Conservation (phyloP, 345 rosid genomes). For the Stellera chamaejasme region DNA sequence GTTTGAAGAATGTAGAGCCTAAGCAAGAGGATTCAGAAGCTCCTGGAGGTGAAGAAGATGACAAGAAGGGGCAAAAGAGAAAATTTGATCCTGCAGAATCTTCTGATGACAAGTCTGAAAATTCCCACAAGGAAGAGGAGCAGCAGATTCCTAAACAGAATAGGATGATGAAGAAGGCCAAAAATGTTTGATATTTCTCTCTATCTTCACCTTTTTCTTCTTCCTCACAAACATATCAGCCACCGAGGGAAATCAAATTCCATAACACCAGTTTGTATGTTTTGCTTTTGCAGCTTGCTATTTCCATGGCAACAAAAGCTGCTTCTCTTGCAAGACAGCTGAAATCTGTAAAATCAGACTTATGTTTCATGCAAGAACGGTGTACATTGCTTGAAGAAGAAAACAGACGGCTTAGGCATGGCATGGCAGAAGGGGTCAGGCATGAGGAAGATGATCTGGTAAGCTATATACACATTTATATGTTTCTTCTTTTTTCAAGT, state of each 20-base stretch:
- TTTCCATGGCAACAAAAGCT: constrained; percentile 80
- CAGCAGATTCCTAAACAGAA: constrained; percentile 30
- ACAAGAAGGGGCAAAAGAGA: constrained; percentile 47
- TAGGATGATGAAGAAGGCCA: constrained; percentile 56
- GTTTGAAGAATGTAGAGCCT: constrained; percentile 24
- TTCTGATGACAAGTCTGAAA: constrained; percentile 29
- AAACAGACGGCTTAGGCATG: constrained; percentile 78
- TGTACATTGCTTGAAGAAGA: constrained; percentile 75
- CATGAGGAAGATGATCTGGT: constrained; percentile 99
- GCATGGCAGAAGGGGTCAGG: constrained; percentile 52
- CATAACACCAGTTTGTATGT: constrained; percentile 2
- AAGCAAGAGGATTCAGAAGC: constrained; percentile 18
- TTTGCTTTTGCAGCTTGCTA: constrained; percentile 50
- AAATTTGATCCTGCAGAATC: constrained; percentile 41
- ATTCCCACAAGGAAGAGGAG: constrained; percentile 27
- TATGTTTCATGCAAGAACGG: constrained; percentile 72
- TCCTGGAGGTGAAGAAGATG: constrained; percentile 21
- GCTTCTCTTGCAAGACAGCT: constrained; percentile 75
- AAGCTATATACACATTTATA: background rate
- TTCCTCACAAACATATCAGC: background rate
- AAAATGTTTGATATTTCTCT: constrained; percentile 36
- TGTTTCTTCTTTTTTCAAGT: background rate
- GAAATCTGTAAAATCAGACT: constrained; percentile 55
- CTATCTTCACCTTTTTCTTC: background rate
- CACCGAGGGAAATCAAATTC: background rate